A percentile compares a stretch with the other conserved stretches of the same genome.
Conservation (phyloP, 2,329 filamentous ascomycete genomes). For the Sordariomycetes sp. region DNA sequence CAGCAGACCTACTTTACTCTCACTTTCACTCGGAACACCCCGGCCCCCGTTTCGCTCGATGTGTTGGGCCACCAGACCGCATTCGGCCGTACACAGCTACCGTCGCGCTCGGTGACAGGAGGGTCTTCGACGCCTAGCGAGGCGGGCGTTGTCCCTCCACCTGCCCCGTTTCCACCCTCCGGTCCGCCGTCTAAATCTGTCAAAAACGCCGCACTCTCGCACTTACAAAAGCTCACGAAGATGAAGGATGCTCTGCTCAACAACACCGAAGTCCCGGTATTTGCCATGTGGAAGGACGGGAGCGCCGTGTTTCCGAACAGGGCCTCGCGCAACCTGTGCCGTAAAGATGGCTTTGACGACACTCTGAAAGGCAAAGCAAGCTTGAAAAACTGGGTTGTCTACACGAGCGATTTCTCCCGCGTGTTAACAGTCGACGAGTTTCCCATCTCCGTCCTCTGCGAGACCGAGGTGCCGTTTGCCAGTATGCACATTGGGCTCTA, state of each 20-base stretch:
- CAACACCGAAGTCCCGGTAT: conserved; percentile 59
- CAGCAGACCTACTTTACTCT: conserved; percentile 58
- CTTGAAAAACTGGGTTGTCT: conserved; percentile 22
- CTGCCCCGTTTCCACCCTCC: conserved; percentile 50
- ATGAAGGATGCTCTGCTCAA: conserved; percentile 70
- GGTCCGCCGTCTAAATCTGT: conserved; percentile 46
- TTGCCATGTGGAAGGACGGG: conserved; percentile 73
- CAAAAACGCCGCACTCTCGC: conserved; percentile 34
- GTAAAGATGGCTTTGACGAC: conserved; percentile 19
- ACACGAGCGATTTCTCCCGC: conserved; percentile 51
- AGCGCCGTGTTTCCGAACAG: conserved; percentile 62
- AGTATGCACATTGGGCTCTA: conserved; percentile 51
- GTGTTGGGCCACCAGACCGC: neutral
- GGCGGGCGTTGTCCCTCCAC: conserved; percentile 29
- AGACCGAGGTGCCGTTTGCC: conserved; percentile 45
- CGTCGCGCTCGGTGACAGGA: neutral
- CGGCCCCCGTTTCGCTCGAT: conserved; percentile 13
- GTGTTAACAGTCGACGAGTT: conserved; percentile 45
- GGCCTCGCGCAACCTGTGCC: conserved; percentile 42
- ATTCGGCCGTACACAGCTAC: neutral
- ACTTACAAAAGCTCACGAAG: conserved; percentile 57
- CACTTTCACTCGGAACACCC: conserved; percentile 53
- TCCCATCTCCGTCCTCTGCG: conserved; percentile 52
- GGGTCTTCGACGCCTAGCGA: neutral
- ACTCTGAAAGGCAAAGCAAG: neutral